phyloP scores from a whole-genome alignment of 2,329 filamentous ascomycete genomes.

The Cadophora gregata region DNA sequence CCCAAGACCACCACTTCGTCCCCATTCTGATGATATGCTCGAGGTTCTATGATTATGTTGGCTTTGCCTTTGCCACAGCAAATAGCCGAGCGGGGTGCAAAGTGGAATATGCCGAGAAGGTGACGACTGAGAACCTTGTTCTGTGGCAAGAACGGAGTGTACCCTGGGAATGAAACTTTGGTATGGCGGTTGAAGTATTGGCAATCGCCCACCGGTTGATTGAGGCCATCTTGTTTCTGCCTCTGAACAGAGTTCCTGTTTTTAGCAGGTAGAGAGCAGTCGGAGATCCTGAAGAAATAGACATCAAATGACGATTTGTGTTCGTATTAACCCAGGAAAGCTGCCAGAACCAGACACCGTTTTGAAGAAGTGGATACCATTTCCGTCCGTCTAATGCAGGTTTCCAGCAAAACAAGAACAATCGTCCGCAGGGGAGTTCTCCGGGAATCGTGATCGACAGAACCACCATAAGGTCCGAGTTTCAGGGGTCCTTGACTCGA shows the following conservation, averaged over 20 bases:
- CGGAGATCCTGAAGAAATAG: conserved; percentile 14
- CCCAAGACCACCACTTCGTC: neutral
- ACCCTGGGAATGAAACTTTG: conserved; percentile 10
- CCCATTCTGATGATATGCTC: neutral
- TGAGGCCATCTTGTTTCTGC: neutral
- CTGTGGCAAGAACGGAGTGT: neutral
- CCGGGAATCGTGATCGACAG: conserved; percentile 32
- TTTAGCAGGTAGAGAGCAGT: neutral
- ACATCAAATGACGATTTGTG: conserved; percentile 20
- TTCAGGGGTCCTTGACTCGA: conserved; percentile 27
- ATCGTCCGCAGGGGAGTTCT: conserved; percentile 19
- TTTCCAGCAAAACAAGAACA: conserved; percentile 16
- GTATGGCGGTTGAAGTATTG: conserved; percentile 11
- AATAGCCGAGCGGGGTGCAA: neutral
- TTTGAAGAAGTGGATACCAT: conserved; percentile 14
- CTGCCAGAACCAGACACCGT: conserved; percentile 20
- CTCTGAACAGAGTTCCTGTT: neutral
- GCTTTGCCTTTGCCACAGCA: neutral
- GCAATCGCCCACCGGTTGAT: neutral
- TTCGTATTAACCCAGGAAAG: conserved; percentile 9
- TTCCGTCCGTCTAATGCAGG: conserved; percentile 16
- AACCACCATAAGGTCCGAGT: conserved; percentile 26
- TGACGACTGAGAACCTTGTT: conserved; percentile 3
- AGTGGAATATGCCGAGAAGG: conserved; percentile 4
- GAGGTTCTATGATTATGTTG: neutral